phyloP scores from a whole-genome alignment of 345 rosid species.

The Eucalyptus melliodora region DNA sequence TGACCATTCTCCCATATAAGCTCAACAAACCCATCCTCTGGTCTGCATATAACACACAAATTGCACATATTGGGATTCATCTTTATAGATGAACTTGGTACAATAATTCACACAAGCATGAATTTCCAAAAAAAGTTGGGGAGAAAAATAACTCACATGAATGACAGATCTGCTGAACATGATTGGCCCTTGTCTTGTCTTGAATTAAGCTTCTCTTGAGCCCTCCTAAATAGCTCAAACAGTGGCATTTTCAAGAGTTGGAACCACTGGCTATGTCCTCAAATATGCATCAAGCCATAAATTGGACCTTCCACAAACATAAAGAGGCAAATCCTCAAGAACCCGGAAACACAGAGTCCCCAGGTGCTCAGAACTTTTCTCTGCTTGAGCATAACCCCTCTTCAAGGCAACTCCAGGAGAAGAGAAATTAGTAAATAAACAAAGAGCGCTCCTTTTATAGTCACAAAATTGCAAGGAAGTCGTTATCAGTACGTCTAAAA shows the following conservation, averaged over 20 bases:
- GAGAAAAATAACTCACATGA: constrained; percentile 36
- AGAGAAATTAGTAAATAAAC: neutral
- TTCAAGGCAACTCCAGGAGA: neutral
- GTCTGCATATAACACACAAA: constrained; percentile 24
- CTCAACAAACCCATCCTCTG: constrained; percentile 54
- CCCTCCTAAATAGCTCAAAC: constrained; percentile 59
- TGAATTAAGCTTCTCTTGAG: constrained; percentile 30
- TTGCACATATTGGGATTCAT: neutral
- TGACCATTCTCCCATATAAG: constrained; percentile 78
- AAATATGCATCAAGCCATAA: neutral
- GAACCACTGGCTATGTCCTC: neutral
- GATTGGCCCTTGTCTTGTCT: constrained; percentile 22
- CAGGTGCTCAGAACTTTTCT: neutral
- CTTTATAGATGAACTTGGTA: neutral
- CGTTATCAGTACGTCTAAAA: neutral
- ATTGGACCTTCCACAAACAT: neutral
- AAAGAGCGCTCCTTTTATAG: neutral
- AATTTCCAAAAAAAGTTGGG: neutral
- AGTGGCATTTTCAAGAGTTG: constrained; percentile 44
- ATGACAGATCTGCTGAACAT: constrained; percentile 22
- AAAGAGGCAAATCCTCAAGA: neutral
- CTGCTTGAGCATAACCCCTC: neutral
- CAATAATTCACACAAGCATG: neutral
- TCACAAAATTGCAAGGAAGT: neutral
- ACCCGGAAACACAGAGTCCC: neutral